Conservation (phyloP, 2,329 filamentous ascomycete species). For the Davidsoniella neocaledoniae region DNA sequence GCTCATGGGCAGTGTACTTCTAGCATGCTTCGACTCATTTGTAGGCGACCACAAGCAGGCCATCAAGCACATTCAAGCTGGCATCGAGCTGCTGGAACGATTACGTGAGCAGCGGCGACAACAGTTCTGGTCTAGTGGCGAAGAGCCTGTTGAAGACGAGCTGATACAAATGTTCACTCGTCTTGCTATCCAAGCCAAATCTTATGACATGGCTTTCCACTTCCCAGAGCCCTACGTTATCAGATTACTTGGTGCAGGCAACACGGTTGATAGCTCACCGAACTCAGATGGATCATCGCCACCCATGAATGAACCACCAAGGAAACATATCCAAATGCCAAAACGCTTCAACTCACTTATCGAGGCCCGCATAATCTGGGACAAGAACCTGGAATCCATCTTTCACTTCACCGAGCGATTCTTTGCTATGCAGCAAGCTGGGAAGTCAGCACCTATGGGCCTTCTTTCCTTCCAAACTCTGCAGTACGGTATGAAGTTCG, state of each 20-base stretch:
- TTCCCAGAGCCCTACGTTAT: constrained; percentile 47
- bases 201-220: constrained; percentile 52
- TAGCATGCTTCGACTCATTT: constrained; percentile 54
- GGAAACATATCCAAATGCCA: constrained; percentile 18
- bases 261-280: not conserved
- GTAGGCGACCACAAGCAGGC: constrained; percentile 46
- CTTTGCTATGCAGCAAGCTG: constrained; percentile 25
- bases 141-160: constrained; percentile 38
- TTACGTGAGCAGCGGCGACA: constrained; percentile 28
- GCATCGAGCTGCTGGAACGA: constrained; percentile 36
- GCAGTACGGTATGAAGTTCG: constrained; percentile 31
- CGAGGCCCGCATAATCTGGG: constrained; percentile 40
- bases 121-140: constrained; percentile 14
- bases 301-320: too few relatives aligned
- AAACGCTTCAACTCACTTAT: constrained; percentile 30
- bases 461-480: constrained; percentile 32
- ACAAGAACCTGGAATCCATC: constrained; percentile 37
- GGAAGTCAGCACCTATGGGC: constrained; percentile 33
- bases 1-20: constrained; percentile 47
- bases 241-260: constrained; percentile 19
- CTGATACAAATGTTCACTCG: constrained; percentile 46
- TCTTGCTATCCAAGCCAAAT: constrained; percentile 47
- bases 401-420: constrained; percentile 43
- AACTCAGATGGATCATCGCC: not conserved
- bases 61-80: constrained; percentile 43